Base-by-base conservation (phyloP, 140 eudicot species). In the Stevia rebaudiana region DNA sequence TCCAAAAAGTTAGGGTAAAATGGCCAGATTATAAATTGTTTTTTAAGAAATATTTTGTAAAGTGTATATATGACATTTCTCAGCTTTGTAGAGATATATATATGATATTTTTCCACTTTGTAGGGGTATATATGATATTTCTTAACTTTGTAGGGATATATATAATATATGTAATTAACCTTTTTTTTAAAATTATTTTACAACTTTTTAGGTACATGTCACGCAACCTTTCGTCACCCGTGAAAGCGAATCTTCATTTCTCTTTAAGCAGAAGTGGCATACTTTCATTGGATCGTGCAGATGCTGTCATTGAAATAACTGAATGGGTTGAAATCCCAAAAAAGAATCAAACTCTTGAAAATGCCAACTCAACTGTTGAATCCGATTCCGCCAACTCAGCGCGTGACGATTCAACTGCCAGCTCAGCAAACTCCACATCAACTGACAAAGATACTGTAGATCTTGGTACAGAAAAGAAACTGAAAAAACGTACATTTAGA, bases 251-350 rank as follows among this genome's bases (percentile, higher is more conserved):
- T 70, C 76, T 94, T 46, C 99, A 94, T 72, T 88, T 88, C 79
- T 85, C 99, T 69, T 83, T 94, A 47, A 76, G 95, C 65, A 88
- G 97, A 79, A 94, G 97, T 75, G 97, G 99, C n/a, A 54, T 86
- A 43, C 68, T 94, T 62, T 67, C 94, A n/a, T 80, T 94, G 71
- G 99, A 94, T 71, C 78, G 94, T 65, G 95, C 97, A 68, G 99
- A 94, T 72, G 99, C 97, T 75, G 84, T 88, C 52, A 72, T 94
- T 76, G 99, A 88, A 73, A 83, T 88, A n/a, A 79, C 97, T 52
- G 99, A 94, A 76, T 94, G 99, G 97, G 88, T 94, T 5, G 99
- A 94, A 70, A 94, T 88, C 73, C 97, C 94, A 23, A 81, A 83
- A 72, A 88, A 88, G 83, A 94, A 84, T 79, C 81, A 76, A 57